Evolutionary conservation across 108 stramenopile genomes (phyloP), one percentile per base, ranked within the genome.

Genomic region (Skeletonema grethae): DNA sequence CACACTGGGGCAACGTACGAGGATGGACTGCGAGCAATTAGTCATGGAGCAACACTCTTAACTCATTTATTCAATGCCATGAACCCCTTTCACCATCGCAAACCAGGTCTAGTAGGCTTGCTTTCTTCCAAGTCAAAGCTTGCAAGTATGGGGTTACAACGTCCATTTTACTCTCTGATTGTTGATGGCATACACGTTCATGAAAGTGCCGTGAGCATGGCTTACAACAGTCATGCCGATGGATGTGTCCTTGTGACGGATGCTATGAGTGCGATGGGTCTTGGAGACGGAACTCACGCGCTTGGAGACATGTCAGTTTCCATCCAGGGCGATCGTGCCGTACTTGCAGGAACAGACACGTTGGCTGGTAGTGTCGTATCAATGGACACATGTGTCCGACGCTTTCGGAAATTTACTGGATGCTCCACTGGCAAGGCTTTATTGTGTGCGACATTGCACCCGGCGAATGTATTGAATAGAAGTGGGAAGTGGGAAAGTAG

Each of bases 31-130:
- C 38, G 38, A 28, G 87, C 80, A 16, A 18, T 86, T 7, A n/a
- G 57, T 7, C 56, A 65, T 30, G 87, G 87, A 16, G 87, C 87
- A 6, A 72, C 72, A 24, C 58, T 88, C 11, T 56, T 86, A 7
- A 88, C 87, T 7, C 87, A 88, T 68, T 46, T 88, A 20, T 88
- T 65, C 67, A 88, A 88, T 57, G 87, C 87, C 13, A 88, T 88
- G 87, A 69, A 67, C 34, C 68, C 80, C 5, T 86, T 88, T 62
- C 87, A 88, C 53, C 87, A 88, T 65, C 76, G 87, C 8, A 50
- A 74, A n/a, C 87, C 87, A 5, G 87, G 87, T 38, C 66, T 88
- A 24, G 65, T 82, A 3, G 87, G 87, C 0, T 59, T 88, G n/a
- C 72, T 82, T 34, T 70, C 67, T 22, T 68, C 75, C 48, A 43